Conservation (phyloP, 2,329 filamentous ascomycete genomes). For the Fusarium bulbicola region DNA sequence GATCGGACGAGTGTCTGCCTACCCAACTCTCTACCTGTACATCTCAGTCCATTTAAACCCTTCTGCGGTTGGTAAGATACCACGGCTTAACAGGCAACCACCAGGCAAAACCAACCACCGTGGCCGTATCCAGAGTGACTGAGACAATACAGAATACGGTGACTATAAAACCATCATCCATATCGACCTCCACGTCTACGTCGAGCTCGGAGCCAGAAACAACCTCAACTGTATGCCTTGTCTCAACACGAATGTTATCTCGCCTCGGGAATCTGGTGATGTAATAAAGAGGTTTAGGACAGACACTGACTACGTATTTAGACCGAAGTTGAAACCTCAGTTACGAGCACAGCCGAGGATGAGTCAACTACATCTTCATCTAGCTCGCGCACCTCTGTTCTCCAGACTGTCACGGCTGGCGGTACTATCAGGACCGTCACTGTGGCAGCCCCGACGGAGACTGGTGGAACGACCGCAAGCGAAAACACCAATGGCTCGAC, state of each 20-base stretch:
- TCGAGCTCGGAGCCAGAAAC: slow-evolving; percentile 42
- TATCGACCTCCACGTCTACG: slow-evolving; percentile 37
- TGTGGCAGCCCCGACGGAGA: slow-evolving; percentile 56
- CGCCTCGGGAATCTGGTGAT: slow-evolving; percentile 30
- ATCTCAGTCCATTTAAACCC: slow-evolving; percentile 17
- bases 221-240: slow-evolving; percentile 52
- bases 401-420: slow-evolving; percentile 64
- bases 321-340: slow-evolving; percentile 36
- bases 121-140: slow-evolving; percentile 47
- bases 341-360: background rate
- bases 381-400: slow-evolving; percentile 40
- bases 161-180: slow-evolving; percentile 34
- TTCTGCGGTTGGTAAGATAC: slow-evolving; percentile 36
- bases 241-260: slow-evolving; percentile 30
- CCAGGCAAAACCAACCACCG: slow-evolving; percentile 42
- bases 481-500: slow-evolving; percentile 25
- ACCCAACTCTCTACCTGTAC: slow-evolving; percentile 13
- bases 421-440: slow-evolving; percentile 66
- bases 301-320: slow-evolving; percentile 29
- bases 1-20: slow-evolving; percentile 39
- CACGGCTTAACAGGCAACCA: slow-evolving; percentile 42
- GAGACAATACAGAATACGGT: slow-evolving; percentile 49
- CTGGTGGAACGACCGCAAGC: slow-evolving; percentile 28
- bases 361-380: slow-evolving; percentile 37
- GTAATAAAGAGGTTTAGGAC: slow-evolving; percentile 11